These are phyloP conservation scores for Fusarium circinatum DNA, from an alignment of 2,329 filamentous ascomycete genomes.

Conservation along the genomic window DNA sequence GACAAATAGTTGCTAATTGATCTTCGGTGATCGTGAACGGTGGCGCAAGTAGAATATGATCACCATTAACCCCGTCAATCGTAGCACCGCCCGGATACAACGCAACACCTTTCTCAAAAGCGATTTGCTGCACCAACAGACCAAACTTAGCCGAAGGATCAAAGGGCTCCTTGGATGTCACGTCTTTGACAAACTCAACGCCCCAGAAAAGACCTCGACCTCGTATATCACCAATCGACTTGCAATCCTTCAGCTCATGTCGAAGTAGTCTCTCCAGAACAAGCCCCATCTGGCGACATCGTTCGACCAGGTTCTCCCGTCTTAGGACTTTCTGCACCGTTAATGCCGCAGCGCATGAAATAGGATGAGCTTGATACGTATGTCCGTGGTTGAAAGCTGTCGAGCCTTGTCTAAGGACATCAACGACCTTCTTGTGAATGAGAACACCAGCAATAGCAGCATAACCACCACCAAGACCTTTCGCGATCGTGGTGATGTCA, in stretches of 20 bases:
- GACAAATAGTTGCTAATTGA: slow-evolving; percentile 34
- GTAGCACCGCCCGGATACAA: slow-evolving; percentile 74
- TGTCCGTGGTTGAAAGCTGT: slow-evolving; percentile 63
- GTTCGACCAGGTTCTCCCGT: slow-evolving; percentile 66
- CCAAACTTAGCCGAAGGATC: slow-evolving; percentile 43
- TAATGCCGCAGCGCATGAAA: slow-evolving; percentile 69
- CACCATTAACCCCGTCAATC: slow-evolving; percentile 67
- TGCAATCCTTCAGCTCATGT: not conserved
- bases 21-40: slow-evolving; percentile 68
- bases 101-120: slow-evolving; percentile 49
- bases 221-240: slow-evolving; percentile 5
- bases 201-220: slow-evolving; percentile 55
- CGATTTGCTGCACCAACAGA: slow-evolving; percentile 43
- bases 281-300: slow-evolving; percentile 65
- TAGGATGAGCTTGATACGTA: slow-evolving; percentile 70
- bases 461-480: slow-evolving; percentile 63
- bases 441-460: slow-evolving; percentile 70
- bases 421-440: slow-evolving; percentile 61
- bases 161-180: slow-evolving; percentile 50
- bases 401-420: slow-evolving; percentile 51
- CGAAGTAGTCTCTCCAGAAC: not conserved
- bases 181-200: slow-evolving; percentile 56
- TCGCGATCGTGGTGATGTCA: slow-evolving; percentile 50
- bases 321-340: slow-evolving; percentile 69
- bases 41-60: slow-evolving; percentile 75